These are phyloP conservation scores for Yamadazyma phyllophila DNA, from an alignment of 805 yeast species.

Conservation along the genomic window DNA sequence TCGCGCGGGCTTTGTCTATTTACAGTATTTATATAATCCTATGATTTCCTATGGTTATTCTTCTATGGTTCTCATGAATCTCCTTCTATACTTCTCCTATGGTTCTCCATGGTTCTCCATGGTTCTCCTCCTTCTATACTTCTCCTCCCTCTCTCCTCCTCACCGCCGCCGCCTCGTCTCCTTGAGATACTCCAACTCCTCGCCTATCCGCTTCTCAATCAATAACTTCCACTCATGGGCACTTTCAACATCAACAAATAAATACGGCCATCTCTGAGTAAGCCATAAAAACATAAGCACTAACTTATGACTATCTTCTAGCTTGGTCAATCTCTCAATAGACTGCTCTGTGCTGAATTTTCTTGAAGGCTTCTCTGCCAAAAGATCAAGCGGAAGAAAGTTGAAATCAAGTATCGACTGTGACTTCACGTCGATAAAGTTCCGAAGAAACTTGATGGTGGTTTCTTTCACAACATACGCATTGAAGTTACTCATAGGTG, in stretches of 20 bases:
- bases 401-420: conserved; percentile 54
- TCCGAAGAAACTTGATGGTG: conserved; percentile 47
- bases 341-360: not conserved
- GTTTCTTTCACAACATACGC: conserved; percentile 39
- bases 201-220: conserved; percentile 61
- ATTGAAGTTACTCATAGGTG: conserved; percentile 48
- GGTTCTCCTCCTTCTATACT: not conserved
- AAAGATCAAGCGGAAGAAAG: conserved; percentile 26
- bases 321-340: conserved; percentile 13
- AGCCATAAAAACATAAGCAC: conserved; percentile 80
- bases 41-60: too few species aligned
- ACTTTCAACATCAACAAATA: conserved; percentile 71
- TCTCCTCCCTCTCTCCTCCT: not conserved
- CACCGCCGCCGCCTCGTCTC: not conserved
- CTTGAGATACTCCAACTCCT: conserved; percentile 39
- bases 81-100: too few species aligned
- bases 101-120: too few species aligned
- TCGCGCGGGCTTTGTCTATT: not conserved
- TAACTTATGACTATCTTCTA: conserved; percentile 68
- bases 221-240: conserved; percentile 68
- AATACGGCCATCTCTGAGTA: conserved; percentile 79
- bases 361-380: conserved; percentile 10
- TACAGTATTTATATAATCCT: too few species aligned
- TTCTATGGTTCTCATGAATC: too few species aligned
- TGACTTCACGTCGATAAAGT: conserved; percentile 55